Evolutionary conservation across 306 rosid species (phyloP), one percentile per base, ranked within the genome.

Genomic region (Styphnolobium japonicum): DNA sequence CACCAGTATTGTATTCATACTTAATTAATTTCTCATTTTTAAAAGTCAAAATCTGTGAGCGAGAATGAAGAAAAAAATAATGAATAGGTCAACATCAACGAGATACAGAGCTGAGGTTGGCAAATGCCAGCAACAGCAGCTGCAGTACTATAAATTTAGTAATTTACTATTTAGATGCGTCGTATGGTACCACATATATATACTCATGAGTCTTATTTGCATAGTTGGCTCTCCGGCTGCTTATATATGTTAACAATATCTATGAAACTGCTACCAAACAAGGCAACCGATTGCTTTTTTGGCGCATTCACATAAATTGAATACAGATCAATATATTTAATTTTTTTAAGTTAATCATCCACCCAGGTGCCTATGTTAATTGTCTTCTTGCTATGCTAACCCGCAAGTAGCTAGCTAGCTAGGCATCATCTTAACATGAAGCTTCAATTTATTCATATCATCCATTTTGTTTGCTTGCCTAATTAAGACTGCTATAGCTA

Each of bases 91-190:
- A 83, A 83, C 80, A 83, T 64, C 64, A 0, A 64, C 2, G 2
- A 83, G 83, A 83, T 78, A 76, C 67, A 49, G 31, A 36, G 16
- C 19, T 75, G 82, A 76, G 73, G 58, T 69, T 76, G 73, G 78
- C 25, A 75, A 78, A 42, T 43, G 61, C 31, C 43, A 58, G 78
- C 23, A 70, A 43, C 79, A 69, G 22, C 67, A 7, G 76, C 46
- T 48, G 69, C 36, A 69, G 58, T 68, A 37, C 68, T 39, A 76
- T 29, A 51, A 57, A 34, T 34, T 66, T 58, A 19, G 65, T 21
- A 27, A 1, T 31, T 51, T 18, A 27, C 0, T 33, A 43, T 65
- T 75, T 36, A 58, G 63, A 46, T 81, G 68, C 53, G 39, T 65
- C 70, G 62, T 73, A 55, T 74, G 37, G 46, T 74, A 66, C 71